phyloP scores from a whole-genome alignment of 352 stramenopile genomes.

The Globisporangium uncinulatum region DNA sequence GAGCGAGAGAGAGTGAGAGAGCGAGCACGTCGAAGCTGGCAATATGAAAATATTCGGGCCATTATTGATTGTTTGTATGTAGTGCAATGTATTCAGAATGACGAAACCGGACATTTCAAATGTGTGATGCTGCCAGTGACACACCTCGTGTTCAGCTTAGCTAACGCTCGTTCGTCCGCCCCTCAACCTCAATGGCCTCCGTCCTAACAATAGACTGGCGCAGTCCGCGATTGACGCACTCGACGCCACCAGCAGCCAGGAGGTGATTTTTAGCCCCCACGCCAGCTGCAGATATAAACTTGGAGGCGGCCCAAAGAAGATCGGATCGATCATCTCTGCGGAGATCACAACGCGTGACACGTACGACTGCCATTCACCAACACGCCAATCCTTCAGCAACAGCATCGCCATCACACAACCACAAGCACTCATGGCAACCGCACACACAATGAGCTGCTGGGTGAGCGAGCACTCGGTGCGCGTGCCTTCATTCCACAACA shows the following conservation, averaged over 20 bases:
- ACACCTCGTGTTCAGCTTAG: conserved; percentile 6
- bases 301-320: too few relatives aligned
- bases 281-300: too few relatives aligned
- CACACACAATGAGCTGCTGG: conserved; percentile 13
- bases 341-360: too few relatives aligned
- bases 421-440: not conserved
- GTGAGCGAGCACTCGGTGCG: conserved; percentile 15
- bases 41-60: not conserved
- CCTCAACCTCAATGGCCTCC: not conserved
- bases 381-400: too few relatives aligned
- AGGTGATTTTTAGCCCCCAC: not conserved
- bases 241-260: conserved; percentile 1
- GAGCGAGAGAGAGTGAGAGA: too few relatives aligned
- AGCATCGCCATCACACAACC: not conserved
- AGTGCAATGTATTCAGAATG: not conserved
- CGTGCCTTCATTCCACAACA: conserved; percentile 19
- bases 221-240: conserved; percentile 2
- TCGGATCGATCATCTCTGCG: too few relatives aligned
- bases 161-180: conserved; percentile 3
- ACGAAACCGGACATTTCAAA: not conserved
- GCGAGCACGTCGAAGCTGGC: too few relatives aligned
- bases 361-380: too few relatives aligned
- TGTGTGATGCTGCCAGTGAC: conserved; percentile 7
- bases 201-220: not conserved
- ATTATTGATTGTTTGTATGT: too few relatives aligned